Conservation (phyloP, 2,329 filamentous ascomycete genomes). For the Nigrograna mackinnonii region DNA sequence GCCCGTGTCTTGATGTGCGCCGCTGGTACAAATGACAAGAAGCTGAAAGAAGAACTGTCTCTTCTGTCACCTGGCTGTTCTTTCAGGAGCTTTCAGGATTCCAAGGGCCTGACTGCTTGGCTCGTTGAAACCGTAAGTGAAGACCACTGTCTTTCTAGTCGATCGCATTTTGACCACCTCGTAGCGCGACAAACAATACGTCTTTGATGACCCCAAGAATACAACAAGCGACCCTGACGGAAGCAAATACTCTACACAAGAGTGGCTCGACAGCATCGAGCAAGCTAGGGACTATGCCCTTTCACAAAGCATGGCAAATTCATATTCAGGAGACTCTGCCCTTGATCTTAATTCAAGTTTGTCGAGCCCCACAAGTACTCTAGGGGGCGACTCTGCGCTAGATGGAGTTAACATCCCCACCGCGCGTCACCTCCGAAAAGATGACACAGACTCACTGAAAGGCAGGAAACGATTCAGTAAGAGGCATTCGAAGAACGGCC, state of each 20-base stretch:
- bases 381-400: constrained; percentile 58
- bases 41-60: constrained; percentile 90
- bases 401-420: constrained; percentile 55
- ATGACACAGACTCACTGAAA: constrained; percentile 59
- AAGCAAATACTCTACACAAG: constrained; percentile 72
- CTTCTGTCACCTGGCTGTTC: constrained; percentile 73
- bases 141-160: too few relatives aligned
- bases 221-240: constrained; percentile 65
- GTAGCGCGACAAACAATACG: constrained; percentile 85
- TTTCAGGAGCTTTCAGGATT: constrained; percentile 80
- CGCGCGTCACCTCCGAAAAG: constrained; percentile 54
- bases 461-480: constrained; percentile 78
- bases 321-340: constrained; percentile 62
- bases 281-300: constrained; percentile 82
- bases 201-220: constrained; percentile 90
- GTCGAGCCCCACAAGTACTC: constrained; percentile 77
- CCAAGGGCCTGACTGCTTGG: constrained; percentile 88
- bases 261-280: constrained; percentile 91
- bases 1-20: constrained; percentile 88
- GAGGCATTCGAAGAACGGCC: constrained; percentile 90
- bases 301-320: constrained; percentile 69
- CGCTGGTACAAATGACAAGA: constrained; percentile 93
- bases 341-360: constrained; percentile 57
- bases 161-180: constrained; percentile 6
- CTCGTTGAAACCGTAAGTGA: constrained; percentile 91